These are phyloP conservation scores for Samsoniella hepiali DNA, from an alignment of 2,329 filamentous ascomycete genomes.

Conservation along the genomic window DNA sequence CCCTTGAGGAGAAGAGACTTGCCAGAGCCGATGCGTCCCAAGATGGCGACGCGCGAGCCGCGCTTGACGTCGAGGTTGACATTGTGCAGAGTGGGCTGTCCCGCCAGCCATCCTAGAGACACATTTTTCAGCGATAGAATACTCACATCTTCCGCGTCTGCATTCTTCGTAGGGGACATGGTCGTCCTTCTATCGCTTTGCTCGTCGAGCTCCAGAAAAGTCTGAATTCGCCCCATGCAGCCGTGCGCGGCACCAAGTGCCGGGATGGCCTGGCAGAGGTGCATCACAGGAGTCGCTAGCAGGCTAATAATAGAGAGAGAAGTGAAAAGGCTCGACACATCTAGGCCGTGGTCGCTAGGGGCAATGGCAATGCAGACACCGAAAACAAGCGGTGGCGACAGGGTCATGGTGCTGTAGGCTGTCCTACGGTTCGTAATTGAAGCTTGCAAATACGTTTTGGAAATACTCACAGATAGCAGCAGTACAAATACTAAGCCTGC, in stretches of 20 bases:
- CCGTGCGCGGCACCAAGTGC: conserved; percentile 1
- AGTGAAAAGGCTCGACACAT: neutral
- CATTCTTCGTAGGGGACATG: neutral
- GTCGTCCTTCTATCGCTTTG: neutral
- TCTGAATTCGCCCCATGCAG: conserved; percentile 7
- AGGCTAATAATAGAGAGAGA: conserved; percentile 6
- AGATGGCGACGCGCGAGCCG: conserved; percentile 4
- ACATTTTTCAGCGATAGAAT: neutral
- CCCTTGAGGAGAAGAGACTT: conserved; percentile 7
- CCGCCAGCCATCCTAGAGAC: neutral
- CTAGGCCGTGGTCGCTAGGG: neutral
- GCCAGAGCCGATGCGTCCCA: neutral
- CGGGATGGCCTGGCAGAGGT: conserved; percentile 4
- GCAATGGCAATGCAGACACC: neutral
- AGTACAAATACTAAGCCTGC: neutral
- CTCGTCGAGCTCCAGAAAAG: conserved; percentile 5
- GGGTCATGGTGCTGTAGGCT: conserved; percentile 9
- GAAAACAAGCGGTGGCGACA: conserved; percentile 8
- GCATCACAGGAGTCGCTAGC: conserved; percentile 8
- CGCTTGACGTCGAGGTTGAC: conserved; percentile 9
- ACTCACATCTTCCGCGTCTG: neutral
- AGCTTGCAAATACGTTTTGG: neutral
- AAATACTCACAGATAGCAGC: conserved; percentile 2
- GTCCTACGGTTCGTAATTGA: neutral
- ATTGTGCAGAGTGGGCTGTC: neutral